phyloP scores from a whole-genome alignment of 495 filamentous ascomycete species.

The Aeminium ludgeri region DNA sequence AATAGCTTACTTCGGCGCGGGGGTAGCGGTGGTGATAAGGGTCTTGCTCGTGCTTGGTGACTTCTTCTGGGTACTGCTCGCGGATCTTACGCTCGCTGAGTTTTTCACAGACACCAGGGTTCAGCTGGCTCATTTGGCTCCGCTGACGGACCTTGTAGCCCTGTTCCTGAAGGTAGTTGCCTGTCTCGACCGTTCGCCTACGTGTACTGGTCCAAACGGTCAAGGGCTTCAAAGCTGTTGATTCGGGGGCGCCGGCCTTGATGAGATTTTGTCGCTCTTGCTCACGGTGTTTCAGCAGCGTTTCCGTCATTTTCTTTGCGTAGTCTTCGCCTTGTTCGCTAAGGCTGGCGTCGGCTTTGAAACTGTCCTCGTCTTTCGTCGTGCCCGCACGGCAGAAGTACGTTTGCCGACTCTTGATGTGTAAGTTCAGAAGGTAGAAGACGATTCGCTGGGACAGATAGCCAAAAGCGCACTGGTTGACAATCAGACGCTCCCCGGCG shows the following conservation, averaged over 20 bases:
- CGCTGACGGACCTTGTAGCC: slow-evolving; percentile 80
- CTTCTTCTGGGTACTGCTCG: slow-evolving; percentile 69
- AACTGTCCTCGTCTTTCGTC: slow-evolving; percentile 63
- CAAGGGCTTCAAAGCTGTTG: slow-evolving; percentile 54
- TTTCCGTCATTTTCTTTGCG: slow-evolving; percentile 71
- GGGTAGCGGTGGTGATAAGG: slow-evolving; percentile 97
- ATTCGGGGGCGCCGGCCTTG: slow-evolving; percentile 47
- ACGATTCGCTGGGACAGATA: slow-evolving; percentile 94
- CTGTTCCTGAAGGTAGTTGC: slow-evolving; percentile 52
- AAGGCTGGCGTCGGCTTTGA: slow-evolving; percentile 74
- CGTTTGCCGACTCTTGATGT: slow-evolving; percentile 82
- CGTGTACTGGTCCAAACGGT: slow-evolving; percentile 91
- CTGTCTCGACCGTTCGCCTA: slow-evolving; percentile 79
- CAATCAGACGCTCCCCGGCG: slow-evolving; percentile 75
- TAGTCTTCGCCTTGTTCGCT: slow-evolving; percentile 73
- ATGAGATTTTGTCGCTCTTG: slow-evolving; percentile 54
- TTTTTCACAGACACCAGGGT: slow-evolving; percentile 89
- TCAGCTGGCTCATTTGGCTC: slow-evolving; percentile 90
- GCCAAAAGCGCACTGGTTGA: slow-evolving; percentile 90
- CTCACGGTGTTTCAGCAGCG: slow-evolving; percentile 64
- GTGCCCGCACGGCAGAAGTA: slow-evolving; percentile 80
- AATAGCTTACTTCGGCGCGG: slow-evolving; percentile 62
- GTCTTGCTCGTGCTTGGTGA: slow-evolving; percentile 79
- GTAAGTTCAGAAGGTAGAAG: slow-evolving; percentile 92
- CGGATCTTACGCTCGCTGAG: slow-evolving; percentile 70